Percentiles rank a stretch among this genome's conserved stretches.
Conservation (phyloP, 1,139 yeast species). For the Citeromyces siamensis region DNA sequence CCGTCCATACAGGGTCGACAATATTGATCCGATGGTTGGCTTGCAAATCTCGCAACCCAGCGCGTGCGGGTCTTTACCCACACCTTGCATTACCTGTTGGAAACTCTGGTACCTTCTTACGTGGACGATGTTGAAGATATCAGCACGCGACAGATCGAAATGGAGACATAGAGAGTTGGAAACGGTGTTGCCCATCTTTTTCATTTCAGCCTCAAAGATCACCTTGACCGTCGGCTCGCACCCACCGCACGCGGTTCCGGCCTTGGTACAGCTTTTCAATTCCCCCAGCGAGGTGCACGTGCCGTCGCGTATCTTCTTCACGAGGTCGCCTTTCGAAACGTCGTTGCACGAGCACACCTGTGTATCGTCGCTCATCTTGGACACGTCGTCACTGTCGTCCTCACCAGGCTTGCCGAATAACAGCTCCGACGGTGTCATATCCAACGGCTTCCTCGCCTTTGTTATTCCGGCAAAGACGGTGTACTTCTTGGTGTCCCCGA, state of each 20-base stretch:
- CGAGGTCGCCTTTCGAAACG: constrained; percentile 17
- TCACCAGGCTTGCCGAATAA: constrained; percentile 15
- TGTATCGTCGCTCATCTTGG: constrained; percentile 17
- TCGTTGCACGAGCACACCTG: constrained; percentile 23
- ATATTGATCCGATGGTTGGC: constrained; percentile 21
- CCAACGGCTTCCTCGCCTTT: constrained; percentile 17
- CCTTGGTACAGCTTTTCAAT: constrained; percentile 20
- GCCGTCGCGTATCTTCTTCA: constrained; percentile 17
- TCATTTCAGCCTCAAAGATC: constrained; percentile 20
- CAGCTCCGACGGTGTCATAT: constrained; percentile 18
- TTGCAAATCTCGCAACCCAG: constrained; percentile 23
- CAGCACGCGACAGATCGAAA: constrained; percentile 20
- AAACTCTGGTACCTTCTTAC: constrained; percentile 18
- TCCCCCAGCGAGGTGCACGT: constrained; percentile 17
- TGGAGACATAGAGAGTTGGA: constrained; percentile 19
- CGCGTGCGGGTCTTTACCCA: constrained; percentile 16
- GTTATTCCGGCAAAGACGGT: constrained; percentile 18
- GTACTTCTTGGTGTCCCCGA: constrained; percentile 19
- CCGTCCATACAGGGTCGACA: constrained; percentile 19
- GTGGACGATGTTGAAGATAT: constrained; percentile 20
- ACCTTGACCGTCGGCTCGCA: constrained; percentile 22
- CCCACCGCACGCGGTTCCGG: constrained; percentile 24
- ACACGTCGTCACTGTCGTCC: constrained; percentile 16
- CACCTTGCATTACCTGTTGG: constrained; percentile 16
- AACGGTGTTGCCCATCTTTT: constrained; percentile 18